These are phyloP conservation scores for Pezicula rhizophila DNA, from an alignment of 2,329 filamentous ascomycete species.

Conservation along the genomic window DNA sequence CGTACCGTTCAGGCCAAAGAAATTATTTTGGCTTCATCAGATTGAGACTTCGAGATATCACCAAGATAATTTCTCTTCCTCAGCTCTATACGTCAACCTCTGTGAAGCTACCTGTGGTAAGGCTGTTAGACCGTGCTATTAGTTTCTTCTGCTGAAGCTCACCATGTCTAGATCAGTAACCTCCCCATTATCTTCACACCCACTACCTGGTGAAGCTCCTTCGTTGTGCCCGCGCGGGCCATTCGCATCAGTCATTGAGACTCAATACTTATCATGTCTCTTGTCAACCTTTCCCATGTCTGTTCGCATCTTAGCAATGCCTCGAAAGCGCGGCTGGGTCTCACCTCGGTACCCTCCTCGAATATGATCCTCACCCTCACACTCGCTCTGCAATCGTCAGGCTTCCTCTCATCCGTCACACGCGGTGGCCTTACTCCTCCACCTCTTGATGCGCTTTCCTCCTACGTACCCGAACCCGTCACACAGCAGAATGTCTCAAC, in stretches of 20 bases:
- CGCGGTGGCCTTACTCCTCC: conserved; percentile 56
- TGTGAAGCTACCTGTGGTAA: not conserved
- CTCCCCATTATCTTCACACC: not conserved
- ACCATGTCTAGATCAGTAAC: too few relatives aligned
- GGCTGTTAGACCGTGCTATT: not conserved
- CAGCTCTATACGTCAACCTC: not conserved
- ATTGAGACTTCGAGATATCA: not conserved
- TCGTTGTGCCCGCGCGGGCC: conserved; percentile 20
- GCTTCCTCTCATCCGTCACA: conserved; percentile 63
- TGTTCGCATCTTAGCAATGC: conserved; percentile 72
- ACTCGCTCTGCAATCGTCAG: conserved; percentile 60
- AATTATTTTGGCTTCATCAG: too few relatives aligned
- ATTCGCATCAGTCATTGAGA: conserved; percentile 3
- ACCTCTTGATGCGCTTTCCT: conserved; percentile 39
- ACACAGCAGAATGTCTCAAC: conserved; percentile 55
- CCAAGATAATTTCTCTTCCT: not conserved
- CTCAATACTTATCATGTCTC: conserved; percentile 48
- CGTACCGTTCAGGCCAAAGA: not conserved
- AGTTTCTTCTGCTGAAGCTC: too few relatives aligned
- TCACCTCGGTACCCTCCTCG: conserved; percentile 63
- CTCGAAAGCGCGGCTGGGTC: conserved; percentile 60
- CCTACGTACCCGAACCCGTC: conserved; percentile 42
- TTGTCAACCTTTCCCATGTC: conserved; percentile 63
- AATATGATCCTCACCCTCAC: conserved; percentile 59
- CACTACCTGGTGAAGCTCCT: not conserved